Evolutionary conservation across 345 rosid species (phyloP).

Genomic region (Brassica napus): Da-Ae NC_063448.1:53779001-53779500

Average conservation of each 20-base stretch:
- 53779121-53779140: conserved; percentile 77
- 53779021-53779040: too few species aligned
- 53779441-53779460: neutral
- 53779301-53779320: conserved; percentile 85
- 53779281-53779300: conserved; percentile 79
- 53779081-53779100: conserved; percentile 97
- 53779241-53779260: neutral
- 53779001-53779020: too few species aligned
- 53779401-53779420: neutral
- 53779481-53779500: conserved; percentile 69
- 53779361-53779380: neutral
- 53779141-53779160: conserved; percentile 91
- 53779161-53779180: conserved; percentile 47
- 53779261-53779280: conserved; percentile 19
- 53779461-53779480: neutral
- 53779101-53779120: conserved; percentile 76
- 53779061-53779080: conserved; percentile 67
- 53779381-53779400: neutral
- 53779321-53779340: conserved; percentile 76
- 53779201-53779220: neutral
- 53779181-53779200: neutral
- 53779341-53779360: conserved; percentile 52
- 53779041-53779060: too few species aligned
- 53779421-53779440: neutral
- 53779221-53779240: neutral